Conservation (phyloP, 192 early-diverging fungal species). For the Coemansia sp. region DNA sequence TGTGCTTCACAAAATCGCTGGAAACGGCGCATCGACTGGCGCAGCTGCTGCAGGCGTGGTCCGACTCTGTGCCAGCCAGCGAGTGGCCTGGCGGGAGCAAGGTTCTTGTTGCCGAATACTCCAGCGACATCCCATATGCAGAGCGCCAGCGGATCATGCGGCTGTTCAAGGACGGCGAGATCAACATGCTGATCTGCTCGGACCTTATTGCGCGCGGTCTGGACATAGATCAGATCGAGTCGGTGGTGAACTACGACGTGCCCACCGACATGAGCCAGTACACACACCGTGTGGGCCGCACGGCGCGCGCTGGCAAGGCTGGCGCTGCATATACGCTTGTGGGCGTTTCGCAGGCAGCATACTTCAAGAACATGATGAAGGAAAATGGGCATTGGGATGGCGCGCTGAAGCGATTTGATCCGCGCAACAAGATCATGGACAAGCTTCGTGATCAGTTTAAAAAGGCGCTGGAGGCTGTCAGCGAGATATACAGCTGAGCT, state of each 20-base stretch:
- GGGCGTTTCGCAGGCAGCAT: constrained; percentile 62
- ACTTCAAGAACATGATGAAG: constrained; percentile 72
- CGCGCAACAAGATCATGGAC: constrained; percentile 45
- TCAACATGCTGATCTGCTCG: constrained; percentile 74
- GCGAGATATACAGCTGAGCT: constrained; percentile 19
- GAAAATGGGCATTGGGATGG: constrained; percentile 60
- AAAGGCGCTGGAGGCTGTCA: constrained; percentile 28
- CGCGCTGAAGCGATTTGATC: constrained; percentile 55
- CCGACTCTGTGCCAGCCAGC: constrained; percentile 25
- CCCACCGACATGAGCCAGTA: constrained; percentile 81
- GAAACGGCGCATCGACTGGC: constrained; percentile 84
- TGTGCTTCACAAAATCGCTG: constrained; percentile 89
- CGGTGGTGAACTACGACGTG: constrained; percentile 85
- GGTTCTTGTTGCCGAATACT: constrained; percentile 64
- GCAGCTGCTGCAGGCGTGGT: constrained; percentile 65
- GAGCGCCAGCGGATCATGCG: constrained; percentile 63
- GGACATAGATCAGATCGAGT: constrained; percentile 74
- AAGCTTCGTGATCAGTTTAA: constrained; percentile 32
- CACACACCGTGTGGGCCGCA: constrained; percentile 90
- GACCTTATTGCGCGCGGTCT: constrained; percentile 89
- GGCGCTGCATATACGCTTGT: constrained; percentile 76
- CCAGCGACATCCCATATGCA: constrained; percentile 64
- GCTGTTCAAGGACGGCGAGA: constrained; percentile 64
- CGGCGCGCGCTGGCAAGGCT: constrained; percentile 82
- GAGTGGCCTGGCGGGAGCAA: constrained; percentile 18